These are phyloP conservation scores for Begonia masoniana DNA, from an alignment of 306 rosid species.

Conservation along the genomic window DNA sequence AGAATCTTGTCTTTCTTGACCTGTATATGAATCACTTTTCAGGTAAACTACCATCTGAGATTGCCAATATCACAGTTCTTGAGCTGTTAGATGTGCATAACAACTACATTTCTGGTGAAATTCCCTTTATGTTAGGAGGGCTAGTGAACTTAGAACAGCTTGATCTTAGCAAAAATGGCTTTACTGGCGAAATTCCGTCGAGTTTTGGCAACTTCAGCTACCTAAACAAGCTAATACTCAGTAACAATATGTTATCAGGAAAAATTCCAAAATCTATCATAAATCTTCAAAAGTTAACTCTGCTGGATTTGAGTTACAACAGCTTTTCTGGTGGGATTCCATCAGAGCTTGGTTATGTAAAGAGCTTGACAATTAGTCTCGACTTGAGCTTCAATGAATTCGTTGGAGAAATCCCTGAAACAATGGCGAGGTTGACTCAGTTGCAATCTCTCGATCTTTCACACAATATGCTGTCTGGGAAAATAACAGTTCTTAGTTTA, in stretches of 20 bases:
- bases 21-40: constrained; percentile 84
- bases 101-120: constrained; percentile 62
- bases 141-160: constrained; percentile 90
- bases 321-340: constrained; percentile 68
- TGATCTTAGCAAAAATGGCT: constrained; percentile 82
- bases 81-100: constrained; percentile 82
- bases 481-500: constrained; percentile 54
- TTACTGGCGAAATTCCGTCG: constrained; percentile 61
- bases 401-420: constrained; percentile 69
- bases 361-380: constrained; percentile 84
- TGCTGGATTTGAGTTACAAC: constrained; percentile 81
- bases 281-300: constrained; percentile 66
- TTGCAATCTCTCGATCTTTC: constrained; percentile 87
- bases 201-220: constrained; percentile 86
- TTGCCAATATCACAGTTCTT: constrained; percentile 77
- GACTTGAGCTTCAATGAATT: constrained; percentile 70
- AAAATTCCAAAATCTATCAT: constrained; percentile 60
- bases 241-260: constrained; percentile 63
- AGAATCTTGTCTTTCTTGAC: constrained; percentile 88
- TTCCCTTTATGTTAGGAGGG: constrained; percentile 59
- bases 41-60: constrained; percentile 64
- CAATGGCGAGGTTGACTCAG: constrained; percentile 54
- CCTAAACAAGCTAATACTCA: constrained; percentile 82
- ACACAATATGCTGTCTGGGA: constrained; percentile 55
- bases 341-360: constrained; percentile 55